Evolutionary conservation across 257 asterid species (phyloP), one percentile per base, ranked within the genome.

Genomic region (Perilla frutescens): DNA sequence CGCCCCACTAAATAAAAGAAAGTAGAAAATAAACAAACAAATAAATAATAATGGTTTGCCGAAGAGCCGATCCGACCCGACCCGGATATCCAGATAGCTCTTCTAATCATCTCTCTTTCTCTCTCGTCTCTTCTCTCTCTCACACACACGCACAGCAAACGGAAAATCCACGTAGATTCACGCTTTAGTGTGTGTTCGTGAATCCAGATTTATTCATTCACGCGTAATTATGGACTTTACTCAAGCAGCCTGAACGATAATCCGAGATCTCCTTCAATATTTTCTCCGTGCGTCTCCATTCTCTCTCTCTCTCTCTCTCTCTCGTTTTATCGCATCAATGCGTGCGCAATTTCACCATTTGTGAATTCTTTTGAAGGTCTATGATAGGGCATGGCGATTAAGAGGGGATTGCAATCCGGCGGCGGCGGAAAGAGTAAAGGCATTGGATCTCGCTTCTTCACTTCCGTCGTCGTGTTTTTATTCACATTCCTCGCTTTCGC

Each of bases 301-400:
- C 68, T 20, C 63, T 55, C 67, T 57, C 40, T 63, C 47, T 31
- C 26, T 20, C 26, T 20, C 26, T 20, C 26, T 20, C 26, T 20
- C 26, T 20, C 26, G 37, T 50, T 64, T 72, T 37, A 49, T 57
- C 44, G 6, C 43, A 4, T 75, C 60, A 48, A 57, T 75, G 73
- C 51, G 37, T 60, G 72, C 43, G 39, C 69, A 73, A 69, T 77
- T 60, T 14, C 62, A 68, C 68, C 29, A 39, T 51, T 45, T 44
- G 76, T 70, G 75, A 66, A 29, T 74, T 78, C 45, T 66, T 48
- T 79, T 70, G 65, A 75, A 75, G 81, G 73, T 80, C 76, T 76
- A 76, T 76, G 87, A 75, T 68, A 53, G 87, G 78, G 39, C 73
- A 86, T 86, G 91, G 73, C 85, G 80, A 79, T 74, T 81, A 81